A percentile compares a stretch with the other conserved stretches of the same genome.
These are phyloP conservation scores for Sanghuangporus weigelae DNA, from an alignment of 1,284 basidiomycete genomes.

Conservation along the genomic window DNA sequence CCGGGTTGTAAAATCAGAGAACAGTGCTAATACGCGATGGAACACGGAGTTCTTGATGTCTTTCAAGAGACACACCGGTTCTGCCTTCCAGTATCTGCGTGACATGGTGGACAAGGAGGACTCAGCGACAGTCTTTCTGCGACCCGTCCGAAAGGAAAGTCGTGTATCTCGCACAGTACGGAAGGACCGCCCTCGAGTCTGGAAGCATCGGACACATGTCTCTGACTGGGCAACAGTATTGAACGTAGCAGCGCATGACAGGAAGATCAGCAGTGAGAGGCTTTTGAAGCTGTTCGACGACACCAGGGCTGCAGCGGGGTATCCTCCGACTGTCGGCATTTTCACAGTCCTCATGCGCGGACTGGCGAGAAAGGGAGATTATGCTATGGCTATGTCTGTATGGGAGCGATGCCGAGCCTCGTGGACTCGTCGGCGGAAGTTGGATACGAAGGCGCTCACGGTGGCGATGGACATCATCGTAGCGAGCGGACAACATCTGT, in stretches of 20 bases:
- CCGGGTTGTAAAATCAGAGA: slow-evolving; percentile 1
- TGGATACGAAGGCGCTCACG: slow-evolving; percentile 46
- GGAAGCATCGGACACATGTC: not conserved
- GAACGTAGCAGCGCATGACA: slow-evolving; percentile 29
- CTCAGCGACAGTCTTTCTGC: not conserved
- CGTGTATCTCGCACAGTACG: not conserved
- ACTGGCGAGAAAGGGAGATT: slow-evolving; percentile 38
- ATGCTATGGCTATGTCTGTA: slow-evolving; percentile 34
- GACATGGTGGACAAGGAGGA: slow-evolving; percentile 23
- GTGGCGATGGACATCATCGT: slow-evolving; percentile 48
- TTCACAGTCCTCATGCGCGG: slow-evolving; percentile 50
- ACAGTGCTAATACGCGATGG: slow-evolving; percentile 15
- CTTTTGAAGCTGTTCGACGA: slow-evolving; percentile 37
- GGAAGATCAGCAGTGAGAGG: slow-evolving; percentile 24
- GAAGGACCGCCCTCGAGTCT: not conserved
- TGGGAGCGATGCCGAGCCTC: slow-evolving; percentile 34
- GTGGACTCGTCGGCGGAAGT: slow-evolving; percentile 27
- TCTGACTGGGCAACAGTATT: slow-evolving; percentile 25
- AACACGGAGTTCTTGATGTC: slow-evolving; percentile 31
- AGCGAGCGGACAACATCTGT: slow-evolving; percentile 35
- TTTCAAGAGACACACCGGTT: slow-evolving; percentile 31
- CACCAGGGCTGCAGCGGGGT: slow-evolving; percentile 20
- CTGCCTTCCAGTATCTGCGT: slow-evolving; percentile 45
- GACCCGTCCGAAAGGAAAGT: not conserved
- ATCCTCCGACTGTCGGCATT: slow-evolving; percentile 37